A percentile compares a stretch with the other conserved stretches of the same genome.
Evolutionary conservation across 2,329 filamentous ascomycete species (phyloP).

Genomic region (Diaporthe batatas): DNA sequence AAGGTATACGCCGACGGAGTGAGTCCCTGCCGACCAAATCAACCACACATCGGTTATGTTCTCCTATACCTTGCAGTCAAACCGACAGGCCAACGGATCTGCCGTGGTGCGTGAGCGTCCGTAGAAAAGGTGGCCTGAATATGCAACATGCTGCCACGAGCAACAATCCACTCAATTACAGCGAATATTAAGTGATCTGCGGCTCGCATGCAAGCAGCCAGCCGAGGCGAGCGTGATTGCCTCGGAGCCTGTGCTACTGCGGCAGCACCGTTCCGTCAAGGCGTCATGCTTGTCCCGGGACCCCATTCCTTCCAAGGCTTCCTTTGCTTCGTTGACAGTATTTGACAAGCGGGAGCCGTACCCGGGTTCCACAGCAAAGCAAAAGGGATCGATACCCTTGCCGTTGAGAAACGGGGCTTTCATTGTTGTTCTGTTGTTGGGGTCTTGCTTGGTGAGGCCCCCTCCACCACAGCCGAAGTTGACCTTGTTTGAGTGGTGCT

Average conservation of each 20-base stretch:
- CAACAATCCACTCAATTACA: background rate
- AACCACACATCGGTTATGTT: background rate
- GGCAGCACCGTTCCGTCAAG: constrained; percentile 24
- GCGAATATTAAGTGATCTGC: background rate
- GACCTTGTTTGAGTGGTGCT: background rate
- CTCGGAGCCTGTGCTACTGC: background rate
- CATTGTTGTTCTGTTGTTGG: background rate
- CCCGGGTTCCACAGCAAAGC: constrained; percentile 8
- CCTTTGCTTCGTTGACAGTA: background rate
- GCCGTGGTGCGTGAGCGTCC: constrained; percentile 12
- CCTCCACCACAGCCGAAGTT: background rate
- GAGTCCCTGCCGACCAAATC: background rate
- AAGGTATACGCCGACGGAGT: background rate
- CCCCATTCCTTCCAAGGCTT: background rate
- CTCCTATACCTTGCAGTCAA: constrained; percentile 6
- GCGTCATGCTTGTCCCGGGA: constrained; percentile 12
- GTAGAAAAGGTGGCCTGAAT: background rate
- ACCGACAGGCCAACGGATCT: background rate
- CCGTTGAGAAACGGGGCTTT: background rate
- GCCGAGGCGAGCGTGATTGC: background rate
- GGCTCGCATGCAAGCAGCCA: constrained; percentile 1
- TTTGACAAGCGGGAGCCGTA: constrained; percentile 6
- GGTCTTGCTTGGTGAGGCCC: background rate
- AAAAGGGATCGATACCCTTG: background rate
- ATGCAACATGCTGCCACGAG: background rate